Percentiles rank a stretch among this genome's conserved stretches.
phyloP scores from a whole-genome alignment of 345 rosid species.

The Raphanus raphanistrum region DNA sequence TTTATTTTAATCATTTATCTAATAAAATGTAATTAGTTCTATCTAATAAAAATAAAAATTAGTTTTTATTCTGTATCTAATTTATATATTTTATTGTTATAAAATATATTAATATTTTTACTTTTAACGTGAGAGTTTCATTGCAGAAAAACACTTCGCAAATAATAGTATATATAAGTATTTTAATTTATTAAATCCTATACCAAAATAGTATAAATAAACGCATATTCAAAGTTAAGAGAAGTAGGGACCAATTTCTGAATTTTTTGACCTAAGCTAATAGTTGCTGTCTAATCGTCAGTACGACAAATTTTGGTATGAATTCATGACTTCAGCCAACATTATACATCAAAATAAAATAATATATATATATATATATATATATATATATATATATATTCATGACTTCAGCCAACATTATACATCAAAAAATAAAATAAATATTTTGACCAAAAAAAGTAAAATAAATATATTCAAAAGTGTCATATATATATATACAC shows the following conservation, averaged over 20 bases:
- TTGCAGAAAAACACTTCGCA: neutral
- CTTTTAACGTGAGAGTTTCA: no score
- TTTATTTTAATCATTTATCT: no score
- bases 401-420: neutral
- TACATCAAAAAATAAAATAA: neutral
- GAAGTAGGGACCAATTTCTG: conserved; percentile 12
- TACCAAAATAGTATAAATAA: neutral
- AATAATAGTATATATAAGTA: neutral
- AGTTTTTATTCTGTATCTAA: no score
- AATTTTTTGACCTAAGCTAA: conserved; percentile 13
- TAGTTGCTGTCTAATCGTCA: conserved; percentile 3
- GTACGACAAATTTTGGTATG: conserved; percentile 2
- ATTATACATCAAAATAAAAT: neutral
- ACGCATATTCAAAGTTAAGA: neutral
- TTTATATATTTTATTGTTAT: no score
- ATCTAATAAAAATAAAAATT: no score
- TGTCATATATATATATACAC: neutral
- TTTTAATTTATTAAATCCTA: no score
- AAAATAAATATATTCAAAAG: neutral
- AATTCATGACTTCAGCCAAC: neutral
- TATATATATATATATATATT: neutral
- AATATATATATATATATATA: no score
- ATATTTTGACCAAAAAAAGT: no score
- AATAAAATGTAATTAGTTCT: no score
- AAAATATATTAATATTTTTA: no score